Evolutionary conservation across 2,329 filamentous ascomycete genomes (phyloP), one percentile per base, ranked within the genome.

Genomic region (Calonectria multiphialidica): DNA sequence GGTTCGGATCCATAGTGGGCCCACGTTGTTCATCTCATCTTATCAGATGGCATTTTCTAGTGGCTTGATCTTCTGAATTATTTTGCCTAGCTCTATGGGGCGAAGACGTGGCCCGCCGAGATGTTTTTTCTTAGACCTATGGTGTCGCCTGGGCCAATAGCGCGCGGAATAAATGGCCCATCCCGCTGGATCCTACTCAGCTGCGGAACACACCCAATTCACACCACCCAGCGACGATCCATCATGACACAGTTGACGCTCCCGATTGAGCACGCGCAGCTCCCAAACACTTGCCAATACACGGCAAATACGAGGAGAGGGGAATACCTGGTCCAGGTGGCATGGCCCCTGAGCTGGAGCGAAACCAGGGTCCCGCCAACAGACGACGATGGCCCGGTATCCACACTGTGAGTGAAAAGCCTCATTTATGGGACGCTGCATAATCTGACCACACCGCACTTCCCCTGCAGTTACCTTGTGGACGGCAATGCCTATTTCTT

Each of bases 401-500:
- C 78, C 21, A 79, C 78, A 25, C 40, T 82, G 81, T 82, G 73
- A 69, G 80, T 68, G 50, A 73, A 76, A 66, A 42, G 42, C 66
- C 65, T 70, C 72, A 67, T n/a, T n/a, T 16, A 0, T 13, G 2
- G n/a, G 1, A 35, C 21, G 12, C 25, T 12, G 5, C 7, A 23
- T 18, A 9, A 10, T 6, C 21, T 40, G 45, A 45, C 68, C 23
- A 55, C 15, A 9, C 57, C 15, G 21, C 10, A 68, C 49, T 30
- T 15, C 28, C 40, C 40, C 0, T 7, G 0, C n/a, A 83, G 82
- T 13, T 83, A 83, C 33, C 72, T 82, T 3, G 80, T 80, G 1
- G 82, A 83, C 33, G 82, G 82, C 1, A 83, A 84, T 50, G 81
- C 80, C 2, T 82, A 82, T 50, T 82, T 83, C 70, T 76, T 80